Evolutionary conservation across 768 basidiomycete species (phyloP), one percentile per base, ranked within the genome.

Genomic region (Boletales sp.): DNA sequence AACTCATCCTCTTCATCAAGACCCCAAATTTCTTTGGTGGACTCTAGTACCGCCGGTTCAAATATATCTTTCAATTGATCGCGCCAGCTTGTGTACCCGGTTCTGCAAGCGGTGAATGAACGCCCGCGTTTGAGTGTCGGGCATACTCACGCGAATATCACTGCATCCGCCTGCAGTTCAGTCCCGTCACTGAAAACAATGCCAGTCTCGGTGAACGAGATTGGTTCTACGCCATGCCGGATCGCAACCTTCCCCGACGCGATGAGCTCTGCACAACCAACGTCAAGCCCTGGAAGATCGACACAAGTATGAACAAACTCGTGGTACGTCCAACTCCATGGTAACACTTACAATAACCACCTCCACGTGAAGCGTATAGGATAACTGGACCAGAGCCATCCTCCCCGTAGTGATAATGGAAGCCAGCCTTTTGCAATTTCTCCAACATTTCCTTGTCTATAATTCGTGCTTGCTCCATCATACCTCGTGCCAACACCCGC

Each of bases 41-140:
- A 50, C 36, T 50, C 30, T 14, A 46, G 8, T 17, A 50, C 43
- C 15, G 32, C 37, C 15, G 15, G 11, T 3, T 38, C 30, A n/a
- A 50, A 50, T 1, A 50, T 39, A 15, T 50, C 49, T 32, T 45
- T 50, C 36, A 46, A 38, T 17, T 18, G 36, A 12, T 50, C 43
- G 29, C 6, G 45, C 49, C 49, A 45, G 37, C 49, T 50, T 18
- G 49, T 39, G 37, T 50, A 50, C 14, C 49, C 49, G 13, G 49
- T 50, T 39, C 49, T 50, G 6, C 30, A 14, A 32, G 8, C 21
- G 24, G 8, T n/a, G 32, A 35, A 29, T 43, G n/a, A 48, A 12
- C 14, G 21, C 21, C 18, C n/a, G 3, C 9, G 10, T 43, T 4
- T 18, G 38, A 42, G 11, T 21, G n/a, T 31, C 30, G 2, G 31